Base-by-base conservation (phyloP, 305 asterid genomes). In the Fraxinus sp. region DNA sequence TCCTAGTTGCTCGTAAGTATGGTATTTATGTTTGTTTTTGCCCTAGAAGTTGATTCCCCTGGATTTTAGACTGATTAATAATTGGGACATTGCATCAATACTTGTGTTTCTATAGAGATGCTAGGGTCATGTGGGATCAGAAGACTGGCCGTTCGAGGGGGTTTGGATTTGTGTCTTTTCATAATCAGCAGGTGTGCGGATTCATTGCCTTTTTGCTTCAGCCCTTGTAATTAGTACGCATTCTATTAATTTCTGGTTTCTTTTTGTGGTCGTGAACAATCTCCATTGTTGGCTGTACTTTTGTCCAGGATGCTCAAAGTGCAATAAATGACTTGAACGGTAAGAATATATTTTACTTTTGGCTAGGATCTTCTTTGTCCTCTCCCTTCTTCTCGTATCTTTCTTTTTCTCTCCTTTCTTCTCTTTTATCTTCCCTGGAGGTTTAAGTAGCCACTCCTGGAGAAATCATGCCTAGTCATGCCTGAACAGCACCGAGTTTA, bases 111-210 rank as follows among this genome's bases (percentile, higher is more conserved):
- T 89, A 83, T 88, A 94, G 98, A 82, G 97, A 93, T 88, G 98
- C 97, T 52, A 91, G 94, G 90, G 98, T 94, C 71, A 93, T 94
- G 97, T 94, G 98, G 98, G 98, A 94, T 86, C 98, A 91, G 90
- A 93, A 92, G 87, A 92, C 97, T 83, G 97, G 97, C 66, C 97
- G 97, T 75, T 94, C 98, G 57, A 93, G 98, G 91, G 98, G 98
- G n/a, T 94, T 89, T 78, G 98, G 98, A 39, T 95, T 95, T 85
- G 98, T 93, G 83, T 93, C 97, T 84, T 95, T 92, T 84, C 94
- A 98, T 76, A 91, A 77, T 83, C 98, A 93, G 86, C 98, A 91
- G 94, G 98, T 92, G 77, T 72, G 81, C 32, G 11, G 14, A 55
- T 66, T 37, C 28, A 33, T 83, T 52, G 5, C 37, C 57, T 16